Base-by-base conservation (phyloP, 768 basidiomycete genomes). In the Termitomyces bulborhizus region DNA sequence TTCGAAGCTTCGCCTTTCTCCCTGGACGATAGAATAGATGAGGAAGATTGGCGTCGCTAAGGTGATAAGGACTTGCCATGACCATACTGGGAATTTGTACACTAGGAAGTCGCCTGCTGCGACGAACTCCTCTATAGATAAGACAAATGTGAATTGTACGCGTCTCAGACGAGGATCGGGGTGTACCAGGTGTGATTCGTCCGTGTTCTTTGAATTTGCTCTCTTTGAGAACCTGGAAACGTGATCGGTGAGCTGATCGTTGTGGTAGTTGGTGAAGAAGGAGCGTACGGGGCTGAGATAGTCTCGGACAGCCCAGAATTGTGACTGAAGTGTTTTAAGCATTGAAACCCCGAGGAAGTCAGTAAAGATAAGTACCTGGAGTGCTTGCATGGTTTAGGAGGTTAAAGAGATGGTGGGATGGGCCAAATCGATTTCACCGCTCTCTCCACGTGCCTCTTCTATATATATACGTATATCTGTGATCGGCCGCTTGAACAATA, bases 171-270 rank as follows among this genome's bases (percentile, higher is more conserved):
- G 31, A 41, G 48, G 46, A 62, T 55, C 27, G 27, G 29, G 39
- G 70, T 81, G 58, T 54, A 93, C 92, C 93, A 58, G 93, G 94
- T 16, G 90, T 97, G 62, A 98, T 95, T 52, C 95, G 81, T 6
- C 97, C 97, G 65, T 96, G 92, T 71, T 99, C 97, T 70, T 96
- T 98, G 80, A 99, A 99, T 70, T 98, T 98, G 75, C 90, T 93
- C 75, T 98, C 95, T 66, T 87, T 92, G 61, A 98, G 82, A 24
- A 99, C 94, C 93, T 97, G 59, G 42, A 61, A 59, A 40, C 68
- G 62, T 56, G 64, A 68, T 68, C 61, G 63, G 58, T 69, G 58
- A 71, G 66, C 58, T 65, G 64, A 68, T 71, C 69, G 62, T 59
- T 47, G 59, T 42, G 58, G 53, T 55, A 58, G 63, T 57, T 56